Base-by-base conservation (phyloP, 192 early-diverging fungal species). In the Chytriomyces sp. region DNA sequence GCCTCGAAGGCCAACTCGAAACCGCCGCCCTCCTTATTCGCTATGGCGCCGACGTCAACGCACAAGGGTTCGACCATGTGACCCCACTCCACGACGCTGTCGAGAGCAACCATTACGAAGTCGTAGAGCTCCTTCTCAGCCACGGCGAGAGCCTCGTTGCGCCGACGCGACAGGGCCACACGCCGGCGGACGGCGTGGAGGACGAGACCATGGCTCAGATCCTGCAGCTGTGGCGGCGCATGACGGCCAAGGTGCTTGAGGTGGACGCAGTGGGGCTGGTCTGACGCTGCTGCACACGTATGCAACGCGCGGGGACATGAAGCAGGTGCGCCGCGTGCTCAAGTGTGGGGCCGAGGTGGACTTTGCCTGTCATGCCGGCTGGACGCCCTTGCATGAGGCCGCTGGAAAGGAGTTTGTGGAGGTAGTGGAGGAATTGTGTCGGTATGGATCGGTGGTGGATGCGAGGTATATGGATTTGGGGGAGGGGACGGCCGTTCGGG, bases 21-120 rank as follows among this genome's bases (percentile, higher is more conserved):
- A 72, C 81, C 7, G 82, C 77, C 26, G 33, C 38, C 8, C 74
- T 85, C 10, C 57, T 89, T 65, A 61, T 89, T 4, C 14, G 40
- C 30, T 77, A 75, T 58, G 87, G 84, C 19, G 86, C 86, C 2
- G 83, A 88, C 59, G 81, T 83, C 5, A 84, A 87, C 58, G 77
- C 75, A n/a, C 53, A 74, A 10, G 84, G 79, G 0, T 66, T 72
- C 17, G 81, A 86, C 22, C 71, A 72, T n/a, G 83, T 88, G 55
- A 88, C 86, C 26, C 82, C 86, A 8, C 70, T 89, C n/a, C 86
- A 88, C 66, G 86, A 89, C 74, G 87, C 87, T 4, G 79, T 76
- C 33, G 73, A 55, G 19, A 73, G 77, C 25, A 76, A 69, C 10
- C 82, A 89, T 56, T 58, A 74, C 22, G 78, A 79, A 5, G 86